These are phyloP conservation scores for Cytidiella melzeri DNA, from an alignment of 768 basidiomycete genomes.

Conservation along the genomic window DNA sequence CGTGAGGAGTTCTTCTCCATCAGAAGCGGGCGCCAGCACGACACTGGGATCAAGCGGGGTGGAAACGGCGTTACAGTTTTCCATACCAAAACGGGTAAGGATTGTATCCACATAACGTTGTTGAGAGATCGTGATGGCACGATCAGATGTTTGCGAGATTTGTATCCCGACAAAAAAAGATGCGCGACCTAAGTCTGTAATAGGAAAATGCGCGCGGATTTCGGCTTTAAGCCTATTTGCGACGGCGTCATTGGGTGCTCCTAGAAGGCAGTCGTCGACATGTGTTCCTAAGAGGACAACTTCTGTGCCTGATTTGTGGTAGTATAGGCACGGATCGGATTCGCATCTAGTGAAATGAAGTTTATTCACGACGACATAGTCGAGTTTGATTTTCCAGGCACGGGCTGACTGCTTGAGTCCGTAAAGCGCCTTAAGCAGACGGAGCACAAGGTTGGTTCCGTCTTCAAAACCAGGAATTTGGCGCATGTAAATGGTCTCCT, in stretches of 20 bases:
- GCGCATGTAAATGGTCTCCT: no score
- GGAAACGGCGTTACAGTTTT: constrained; percentile 2
- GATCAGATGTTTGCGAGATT: constrained; percentile 21
- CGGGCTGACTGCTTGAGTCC: no score
- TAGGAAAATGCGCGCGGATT: background rate
- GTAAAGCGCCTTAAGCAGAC: no score
- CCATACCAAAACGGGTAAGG: constrained; percentile 22
- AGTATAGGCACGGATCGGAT: background rate
- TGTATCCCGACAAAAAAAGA: constrained; percentile 25
- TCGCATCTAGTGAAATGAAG: no score
- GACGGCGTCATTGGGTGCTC: background rate
- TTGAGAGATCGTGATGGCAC: constrained; percentile 24
- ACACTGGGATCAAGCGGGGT: constrained; percentile 1
- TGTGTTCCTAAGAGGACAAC: background rate
- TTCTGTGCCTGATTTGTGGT: background rate
- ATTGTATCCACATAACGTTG: constrained; percentile 17
- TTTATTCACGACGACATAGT: no score
- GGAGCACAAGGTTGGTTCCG: no score
- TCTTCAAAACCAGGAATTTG: no score
- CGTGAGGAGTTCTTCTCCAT: constrained; percentile 6
- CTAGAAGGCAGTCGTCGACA: background rate
- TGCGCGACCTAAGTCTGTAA: background rate
- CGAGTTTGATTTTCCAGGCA: no score
- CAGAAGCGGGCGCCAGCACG: background rate
- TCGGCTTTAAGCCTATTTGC: background rate